Base-by-base conservation (phyloP, 495 filamentous ascomycete species). In the Aspergillus sclerotiicarbonarius region DNA sequence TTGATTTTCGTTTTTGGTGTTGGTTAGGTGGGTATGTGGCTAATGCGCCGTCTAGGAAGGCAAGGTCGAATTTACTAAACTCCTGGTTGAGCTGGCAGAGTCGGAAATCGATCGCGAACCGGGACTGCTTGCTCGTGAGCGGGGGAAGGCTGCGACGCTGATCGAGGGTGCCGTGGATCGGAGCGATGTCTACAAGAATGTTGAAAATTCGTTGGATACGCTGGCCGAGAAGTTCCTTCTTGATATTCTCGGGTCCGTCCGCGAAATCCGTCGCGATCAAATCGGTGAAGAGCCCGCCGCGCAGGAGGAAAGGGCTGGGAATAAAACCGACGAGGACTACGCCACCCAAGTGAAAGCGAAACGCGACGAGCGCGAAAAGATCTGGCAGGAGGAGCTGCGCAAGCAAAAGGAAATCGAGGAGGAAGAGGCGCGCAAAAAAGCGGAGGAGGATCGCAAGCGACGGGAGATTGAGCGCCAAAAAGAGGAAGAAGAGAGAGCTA, bases 121-220 rank as follows among this genome's bases (percentile, higher is more conserved):
- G 0, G 75, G 76, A 45, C 79, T 93, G 30, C 82, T 96, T 1
- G 87, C 90, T 6, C 81, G 90, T 9, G 90, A 93, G 57, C 84
- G 89, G 7, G 78, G 85, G 19, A 91, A 93, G 73, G 90, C 91
- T 33, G 89, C 88, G 19, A 83, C 89, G 5, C 78, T 96, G 18
- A 88, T 96, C 48, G 90, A 96, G 69, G 92, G 92, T 45, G 90
- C 90, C 0, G 86, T 91, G 30, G 90, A 95, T 61, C 85, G 92
- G 45, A 87, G 83, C 52, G 87, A 88, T 53, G 83, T 94, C 43
- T 96, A 95, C 72, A 86, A 89, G 57, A 83, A 78, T 49, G 89
- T 87, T 5, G 82, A 90, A 58, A 75, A 76, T 1, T 80, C 84
- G 21, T 79, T 96, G 31, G 82, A 90, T 63, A 68, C 71, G 19